Conservation (phyloP, 2,329 filamentous ascomycete species). For the Volutella citrinella region DNA sequence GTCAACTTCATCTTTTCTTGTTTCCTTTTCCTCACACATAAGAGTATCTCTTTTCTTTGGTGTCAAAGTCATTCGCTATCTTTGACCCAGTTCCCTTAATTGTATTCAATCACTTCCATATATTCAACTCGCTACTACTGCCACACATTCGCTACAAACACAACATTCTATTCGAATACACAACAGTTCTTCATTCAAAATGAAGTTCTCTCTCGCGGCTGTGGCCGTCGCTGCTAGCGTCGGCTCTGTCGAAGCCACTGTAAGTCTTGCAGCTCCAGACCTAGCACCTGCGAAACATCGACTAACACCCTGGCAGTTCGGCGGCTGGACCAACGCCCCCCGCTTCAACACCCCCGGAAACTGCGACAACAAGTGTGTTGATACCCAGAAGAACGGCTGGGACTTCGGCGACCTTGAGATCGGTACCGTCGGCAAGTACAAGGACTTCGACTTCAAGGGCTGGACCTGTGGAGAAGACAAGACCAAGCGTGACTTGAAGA, state of each 20-base stretch:
- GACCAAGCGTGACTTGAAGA: conserved; percentile 56
- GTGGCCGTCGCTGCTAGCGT: conserved; percentile 50
- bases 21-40: conserved; percentile 19
- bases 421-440: conserved; percentile 64
- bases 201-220: conserved; percentile 51
- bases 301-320: conserved; percentile 16
- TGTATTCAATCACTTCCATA: conserved; percentile 30
- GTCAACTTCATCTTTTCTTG: conserved; percentile 25
- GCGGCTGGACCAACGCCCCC: conserved; percentile 28
- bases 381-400: conserved; percentile 68
- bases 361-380: conserved; percentile 73
- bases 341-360: conserved; percentile 67
- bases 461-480: conserved; percentile 64
- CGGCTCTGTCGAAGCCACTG: conserved; percentile 48
- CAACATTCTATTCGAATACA: conserved; percentile 16
- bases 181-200: conserved; percentile 29
- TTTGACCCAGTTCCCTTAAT: conserved; percentile 38
- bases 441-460: conserved; percentile 70
- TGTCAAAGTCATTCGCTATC: conserved; percentile 57
- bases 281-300: neutral
- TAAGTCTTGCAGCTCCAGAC: conserved; percentile 22
- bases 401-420: conserved; percentile 63
- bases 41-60: conserved; percentile 22
- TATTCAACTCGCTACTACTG: conserved; percentile 17
- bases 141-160: conserved; percentile 18